phyloP scores from a whole-genome alignment of 495 filamentous ascomycete species.

The Sphaerosporella brunnea region DNA sequence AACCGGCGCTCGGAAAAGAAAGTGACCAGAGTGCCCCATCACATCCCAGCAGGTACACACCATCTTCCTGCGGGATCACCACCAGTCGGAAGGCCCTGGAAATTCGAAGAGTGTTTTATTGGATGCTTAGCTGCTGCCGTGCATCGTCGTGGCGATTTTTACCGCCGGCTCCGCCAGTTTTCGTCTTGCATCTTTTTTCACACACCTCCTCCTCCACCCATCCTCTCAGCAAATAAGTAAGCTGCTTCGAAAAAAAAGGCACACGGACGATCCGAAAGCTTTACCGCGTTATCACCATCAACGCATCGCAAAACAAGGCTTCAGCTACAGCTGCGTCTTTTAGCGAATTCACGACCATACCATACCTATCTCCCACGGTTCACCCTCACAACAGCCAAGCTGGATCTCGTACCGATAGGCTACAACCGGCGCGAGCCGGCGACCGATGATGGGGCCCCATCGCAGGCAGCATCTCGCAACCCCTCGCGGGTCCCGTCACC shows the following conservation, averaged over 20 bases:
- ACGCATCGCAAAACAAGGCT: background rate
- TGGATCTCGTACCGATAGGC: constrained; percentile 8
- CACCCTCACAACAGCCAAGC: constrained; percentile 2
- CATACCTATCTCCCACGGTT: too few relatives aligned
- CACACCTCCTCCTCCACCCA: background rate
- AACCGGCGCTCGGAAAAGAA: too few relatives aligned
- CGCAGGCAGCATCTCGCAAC: background rate
- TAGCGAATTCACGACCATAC: background rate
- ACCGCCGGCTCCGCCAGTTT: constrained; percentile 6
- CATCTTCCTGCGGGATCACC: too few relatives aligned
- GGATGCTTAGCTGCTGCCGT: too few relatives aligned
- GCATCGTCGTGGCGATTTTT: too few relatives aligned
- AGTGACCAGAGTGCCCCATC: too few relatives aligned
- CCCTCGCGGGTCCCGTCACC: background rate
- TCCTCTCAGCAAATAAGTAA: too few relatives aligned
- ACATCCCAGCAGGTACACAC: too few relatives aligned
- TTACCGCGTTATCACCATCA: background rate
- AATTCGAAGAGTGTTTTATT: too few relatives aligned
- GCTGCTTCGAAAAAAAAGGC: too few relatives aligned
- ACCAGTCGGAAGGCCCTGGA: too few relatives aligned
- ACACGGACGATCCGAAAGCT: background rate
- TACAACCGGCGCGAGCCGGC: background rate
- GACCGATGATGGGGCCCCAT: background rate
- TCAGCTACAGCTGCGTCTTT: background rate
- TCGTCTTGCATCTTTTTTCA: background rate